A percentile compares a stretch with the other conserved stretches of the same genome.
These are phyloP conservation scores for Cystobasidiopsis lactophilus DNA, from an alignment of 768 basidiomycete species.

Conservation along the genomic window DNA sequence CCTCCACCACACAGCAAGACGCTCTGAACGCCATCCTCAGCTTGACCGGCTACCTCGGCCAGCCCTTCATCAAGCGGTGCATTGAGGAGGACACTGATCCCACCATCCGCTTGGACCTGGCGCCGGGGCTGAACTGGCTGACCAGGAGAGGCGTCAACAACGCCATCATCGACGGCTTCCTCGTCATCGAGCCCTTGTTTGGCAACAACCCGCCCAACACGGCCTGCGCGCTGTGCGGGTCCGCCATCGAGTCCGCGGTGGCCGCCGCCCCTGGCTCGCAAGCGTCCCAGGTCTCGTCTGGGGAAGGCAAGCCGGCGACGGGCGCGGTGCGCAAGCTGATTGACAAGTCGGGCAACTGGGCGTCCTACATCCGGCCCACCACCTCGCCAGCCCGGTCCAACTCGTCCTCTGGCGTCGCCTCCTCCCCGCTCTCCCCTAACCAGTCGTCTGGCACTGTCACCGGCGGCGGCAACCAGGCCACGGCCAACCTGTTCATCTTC, in stretches of 20 bases:
- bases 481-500: slow-evolving; percentile 20
- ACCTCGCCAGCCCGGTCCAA: background rate
- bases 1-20: slow-evolving; percentile 8
- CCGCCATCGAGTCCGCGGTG: background rate
- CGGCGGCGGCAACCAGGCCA: too few species aligned
- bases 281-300: too few species aligned
- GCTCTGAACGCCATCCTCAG: slow-evolving; percentile 16
- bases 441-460: background rate
- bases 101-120: slow-evolving; percentile 74
- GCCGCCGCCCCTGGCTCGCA: too few species aligned
- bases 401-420: slow-evolving; percentile 1
- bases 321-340: slow-evolving; percentile 1
- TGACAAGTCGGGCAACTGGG: background rate
- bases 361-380: background rate
- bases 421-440: background rate
- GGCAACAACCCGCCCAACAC: slow-evolving; percentile 5
- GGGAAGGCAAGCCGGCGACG: too few species aligned
- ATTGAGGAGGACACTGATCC: slow-evolving; percentile 44
- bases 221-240: slow-evolving; percentile 19
- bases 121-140: slow-evolving; percentile 85
- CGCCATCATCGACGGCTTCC: slow-evolving; percentile 68
- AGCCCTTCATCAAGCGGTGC: slow-evolving; percentile 20
- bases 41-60: slow-evolving; percentile 16
- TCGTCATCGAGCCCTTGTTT: slow-evolving; percentile 52
- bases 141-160: slow-evolving; percentile 57